These are phyloP conservation scores for Aspergillus pseudoglaucus DNA, from an alignment of 2,329 filamentous ascomycete species.

Conservation along the genomic window DNA sequence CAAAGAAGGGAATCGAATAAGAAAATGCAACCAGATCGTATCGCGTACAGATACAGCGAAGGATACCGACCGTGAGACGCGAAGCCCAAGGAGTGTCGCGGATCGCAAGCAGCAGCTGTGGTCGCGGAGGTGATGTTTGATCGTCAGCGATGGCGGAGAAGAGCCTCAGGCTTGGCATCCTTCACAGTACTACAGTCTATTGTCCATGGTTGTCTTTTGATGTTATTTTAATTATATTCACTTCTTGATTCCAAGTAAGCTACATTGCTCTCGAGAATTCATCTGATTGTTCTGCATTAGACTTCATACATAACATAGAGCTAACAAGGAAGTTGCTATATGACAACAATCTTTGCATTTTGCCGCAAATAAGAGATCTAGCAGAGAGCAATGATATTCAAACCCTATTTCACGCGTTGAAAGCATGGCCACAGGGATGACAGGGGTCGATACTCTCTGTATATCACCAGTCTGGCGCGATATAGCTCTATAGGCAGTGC, in stretches of 20 bases:
- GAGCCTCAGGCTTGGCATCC: conserved; percentile 14
- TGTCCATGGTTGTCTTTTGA: background rate
- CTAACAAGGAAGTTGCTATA: too few species aligned
- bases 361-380: too few species aligned
- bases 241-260: too few species aligned
- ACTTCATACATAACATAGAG: background rate
- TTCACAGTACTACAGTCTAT: background rate
- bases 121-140: background rate
- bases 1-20: background rate
- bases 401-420: too few species aligned
- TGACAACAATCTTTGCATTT: too few species aligned
- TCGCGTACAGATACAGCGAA: background rate
- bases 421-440: too few species aligned
- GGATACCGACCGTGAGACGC: background rate
- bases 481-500: too few species aligned
- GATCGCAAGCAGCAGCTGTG: background rate
- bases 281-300: background rate
- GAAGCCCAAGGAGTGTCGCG: background rate
- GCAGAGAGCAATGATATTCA: too few species aligned
- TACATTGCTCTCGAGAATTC: background rate
- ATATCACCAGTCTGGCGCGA: too few species aligned
- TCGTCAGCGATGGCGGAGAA: conserved; percentile 1
- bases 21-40: background rate
- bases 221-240: background rate
- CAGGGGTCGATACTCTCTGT: too few species aligned